A percentile compares a stretch with the other conserved stretches of the same genome.
phyloP scores from a whole-genome alignment of 129 eudicot genomes.

The Silybum marianum region DNA sequence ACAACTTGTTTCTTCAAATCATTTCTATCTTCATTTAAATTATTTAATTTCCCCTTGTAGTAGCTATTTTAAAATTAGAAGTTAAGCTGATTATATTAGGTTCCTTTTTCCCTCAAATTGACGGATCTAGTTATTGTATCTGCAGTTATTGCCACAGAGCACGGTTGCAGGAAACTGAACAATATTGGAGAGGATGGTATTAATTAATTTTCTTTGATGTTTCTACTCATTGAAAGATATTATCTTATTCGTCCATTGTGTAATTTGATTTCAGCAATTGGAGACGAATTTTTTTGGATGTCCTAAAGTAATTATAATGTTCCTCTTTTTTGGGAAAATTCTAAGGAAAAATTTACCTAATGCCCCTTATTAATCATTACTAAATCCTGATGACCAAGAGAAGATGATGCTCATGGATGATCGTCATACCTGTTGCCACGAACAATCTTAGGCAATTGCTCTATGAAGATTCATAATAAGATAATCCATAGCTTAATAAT shows the following conservation, averaged over 20 bases:
- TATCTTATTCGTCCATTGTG: background rate
- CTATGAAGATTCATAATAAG: no score
- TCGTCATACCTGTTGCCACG: background rate
- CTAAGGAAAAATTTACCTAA: background rate
- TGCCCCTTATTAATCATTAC: background rate
- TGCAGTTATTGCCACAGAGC: slow-evolving; percentile 82
- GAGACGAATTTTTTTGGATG: background rate
- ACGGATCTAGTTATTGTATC: slow-evolving; percentile 31
- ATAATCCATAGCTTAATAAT: no score
- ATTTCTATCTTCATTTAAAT: background rate
- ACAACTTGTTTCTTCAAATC: slow-evolving; percentile 10
- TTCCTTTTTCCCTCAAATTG: background rate
- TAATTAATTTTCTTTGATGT: slow-evolving; percentile 11
- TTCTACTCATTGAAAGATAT: background rate
- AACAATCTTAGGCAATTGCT: no score
- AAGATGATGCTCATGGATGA: background rate
- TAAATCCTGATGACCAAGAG: background rate
- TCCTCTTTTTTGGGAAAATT: background rate
- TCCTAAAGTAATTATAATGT: background rate
- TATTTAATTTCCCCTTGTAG: background rate
- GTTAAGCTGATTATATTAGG: slow-evolving; percentile 2
- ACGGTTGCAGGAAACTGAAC: slow-evolving; percentile 84
- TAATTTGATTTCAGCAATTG: slow-evolving; percentile 19
- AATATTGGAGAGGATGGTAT: slow-evolving; percentile 97
- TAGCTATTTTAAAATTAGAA: background rate